phyloP scores from a whole-genome alignment of 805 yeast genomes.

The Wilhelminamyces savonicus region DNA sequence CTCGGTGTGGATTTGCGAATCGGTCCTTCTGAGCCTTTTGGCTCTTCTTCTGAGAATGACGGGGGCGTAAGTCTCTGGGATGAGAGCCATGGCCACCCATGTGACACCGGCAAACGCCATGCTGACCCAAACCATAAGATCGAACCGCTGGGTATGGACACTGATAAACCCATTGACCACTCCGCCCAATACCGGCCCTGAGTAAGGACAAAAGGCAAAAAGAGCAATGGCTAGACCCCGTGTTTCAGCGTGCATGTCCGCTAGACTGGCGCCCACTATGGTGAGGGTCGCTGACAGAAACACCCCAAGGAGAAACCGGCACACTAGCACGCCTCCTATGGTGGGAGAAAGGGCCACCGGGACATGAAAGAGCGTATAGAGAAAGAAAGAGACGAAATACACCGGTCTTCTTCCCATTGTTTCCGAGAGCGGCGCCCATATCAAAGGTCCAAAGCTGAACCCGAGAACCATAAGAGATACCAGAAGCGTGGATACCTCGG shows the following conservation, averaged over 20 bases:
- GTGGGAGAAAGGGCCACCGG: conserved; percentile 84
- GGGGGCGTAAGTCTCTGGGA: conserved; percentile 93
- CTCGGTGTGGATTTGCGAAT: conserved; percentile 81
- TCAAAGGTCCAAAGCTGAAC: conserved; percentile 76
- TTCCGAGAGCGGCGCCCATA: conserved; percentile 89
- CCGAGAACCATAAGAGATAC: conserved; percentile 89
- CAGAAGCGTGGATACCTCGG: conserved; percentile 72
- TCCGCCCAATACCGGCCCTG: conserved; percentile 90
- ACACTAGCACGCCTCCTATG: conserved; percentile 72
- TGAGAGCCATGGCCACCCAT: conserved; percentile 57
- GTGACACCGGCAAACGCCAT: conserved; percentile 86
- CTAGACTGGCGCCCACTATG: conserved; percentile 85
- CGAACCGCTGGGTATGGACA: conserved; percentile 62
- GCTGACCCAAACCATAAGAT: conserved; percentile 81
- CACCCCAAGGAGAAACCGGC: conserved; percentile 85
- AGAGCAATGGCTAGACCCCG: conserved; percentile 88
- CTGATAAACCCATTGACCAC: conserved; percentile 81
- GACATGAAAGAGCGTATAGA: conserved; percentile 74
- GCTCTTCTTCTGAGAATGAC: conserved; percentile 69
- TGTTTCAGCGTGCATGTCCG: conserved; percentile 77
- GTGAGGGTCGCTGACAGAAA: conserved; percentile 79
- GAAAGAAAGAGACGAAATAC: conserved; percentile 66
- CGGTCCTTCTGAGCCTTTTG: conserved; percentile 58
- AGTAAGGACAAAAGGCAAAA: conserved; percentile 87
- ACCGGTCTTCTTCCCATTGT: conserved; percentile 82